phyloP scores from a whole-genome alignment of 371 early-diverging fungal species.

The Actinomucor elegans region DNA sequence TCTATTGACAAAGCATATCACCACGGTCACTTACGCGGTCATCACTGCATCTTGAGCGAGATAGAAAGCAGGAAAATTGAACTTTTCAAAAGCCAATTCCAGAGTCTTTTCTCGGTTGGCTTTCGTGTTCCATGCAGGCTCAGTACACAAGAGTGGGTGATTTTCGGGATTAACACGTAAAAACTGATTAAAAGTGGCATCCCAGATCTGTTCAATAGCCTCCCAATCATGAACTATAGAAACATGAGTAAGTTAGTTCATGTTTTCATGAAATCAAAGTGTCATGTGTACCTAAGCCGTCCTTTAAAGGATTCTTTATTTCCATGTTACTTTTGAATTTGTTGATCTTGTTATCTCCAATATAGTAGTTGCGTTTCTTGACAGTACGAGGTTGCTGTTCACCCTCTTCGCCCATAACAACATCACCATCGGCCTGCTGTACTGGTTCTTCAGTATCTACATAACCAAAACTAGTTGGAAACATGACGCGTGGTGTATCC shows the following conservation, averaged over 20 bases:
- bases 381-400: not conserved
- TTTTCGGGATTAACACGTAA: slow-evolving; percentile 71
- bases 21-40: slow-evolving; percentile 70
- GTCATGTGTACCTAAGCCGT: slow-evolving; percentile 60
- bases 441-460: slow-evolving; percentile 21
- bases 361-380: slow-evolving; percentile 50
- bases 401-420: slow-evolving; percentile 23
- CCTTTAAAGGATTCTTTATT: slow-evolving; percentile 68
- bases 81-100: slow-evolving; percentile 94
- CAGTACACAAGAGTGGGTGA: slow-evolving; percentile 87
- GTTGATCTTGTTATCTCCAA: slow-evolving; percentile 80
- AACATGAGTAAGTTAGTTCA: not conserved
- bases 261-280: not conserved
- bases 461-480: slow-evolving; percentile 66
- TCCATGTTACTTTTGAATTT: slow-evolving; percentile 79
- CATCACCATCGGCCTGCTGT: slow-evolving; percentile 27
- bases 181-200: slow-evolving; percentile 67
- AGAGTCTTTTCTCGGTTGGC: slow-evolving; percentile 81
- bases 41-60: slow-evolving; percentile 87
- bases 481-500: slow-evolving; percentile 85
- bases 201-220: slow-evolving; percentile 84
- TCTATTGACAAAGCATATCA: too few relatives aligned
- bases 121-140: slow-evolving; percentile 85
- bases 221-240: slow-evolving; percentile 89
- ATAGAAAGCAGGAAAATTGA: slow-evolving; percentile 91